These are phyloP conservation scores for Aaosphaeria pasadenensis DNA, from an alignment of 2,329 filamentous ascomycete species.

Conservation along the genomic window DNA sequence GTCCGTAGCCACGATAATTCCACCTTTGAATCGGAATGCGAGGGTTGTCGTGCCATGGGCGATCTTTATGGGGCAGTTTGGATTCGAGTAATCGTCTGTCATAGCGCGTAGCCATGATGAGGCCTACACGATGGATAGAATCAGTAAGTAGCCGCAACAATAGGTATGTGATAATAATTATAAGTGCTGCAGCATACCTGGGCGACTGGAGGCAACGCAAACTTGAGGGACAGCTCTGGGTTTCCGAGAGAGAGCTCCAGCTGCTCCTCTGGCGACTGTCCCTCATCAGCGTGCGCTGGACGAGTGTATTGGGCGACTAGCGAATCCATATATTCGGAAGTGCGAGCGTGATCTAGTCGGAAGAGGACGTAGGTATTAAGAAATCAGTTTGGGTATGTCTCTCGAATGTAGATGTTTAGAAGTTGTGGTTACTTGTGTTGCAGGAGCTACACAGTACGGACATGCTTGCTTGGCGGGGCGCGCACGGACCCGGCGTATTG, in stretches of 20 bases:
- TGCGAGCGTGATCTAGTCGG: not conserved
- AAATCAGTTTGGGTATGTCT: too few relatives aligned
- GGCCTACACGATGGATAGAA: conserved; percentile 53
- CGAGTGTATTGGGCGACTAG: conserved; percentile 90
- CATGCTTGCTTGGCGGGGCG: too few relatives aligned
- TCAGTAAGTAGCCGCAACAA: not conserved
- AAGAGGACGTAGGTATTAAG: too few relatives aligned
- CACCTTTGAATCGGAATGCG: conserved; percentile 95
- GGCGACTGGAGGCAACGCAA: conserved; percentile 88
- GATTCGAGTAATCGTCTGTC: conserved; percentile 96
- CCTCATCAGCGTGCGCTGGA: conserved; percentile 70
- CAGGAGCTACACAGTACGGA: too few relatives aligned
- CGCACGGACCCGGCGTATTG: too few relatives aligned
- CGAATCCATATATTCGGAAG: conserved; percentile 67
- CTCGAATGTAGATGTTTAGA: too few relatives aligned
- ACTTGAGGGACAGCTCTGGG: conserved; percentile 82
- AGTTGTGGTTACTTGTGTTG: too few relatives aligned
- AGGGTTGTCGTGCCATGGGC: conserved; percentile 98
- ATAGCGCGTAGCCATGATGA: conserved; percentile 93
- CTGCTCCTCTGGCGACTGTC: conserved; percentile 69
- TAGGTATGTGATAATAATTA: not conserved
- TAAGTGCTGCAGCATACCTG: conserved; percentile 58
- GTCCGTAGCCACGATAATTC: conserved; percentile 97
- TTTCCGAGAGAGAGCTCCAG: conserved; percentile 66
- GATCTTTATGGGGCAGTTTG: conserved; percentile 97